Evolutionary conservation across 805 yeast species (phyloP).

Genomic region (Crinitomyces ghanaensis): DNA sequence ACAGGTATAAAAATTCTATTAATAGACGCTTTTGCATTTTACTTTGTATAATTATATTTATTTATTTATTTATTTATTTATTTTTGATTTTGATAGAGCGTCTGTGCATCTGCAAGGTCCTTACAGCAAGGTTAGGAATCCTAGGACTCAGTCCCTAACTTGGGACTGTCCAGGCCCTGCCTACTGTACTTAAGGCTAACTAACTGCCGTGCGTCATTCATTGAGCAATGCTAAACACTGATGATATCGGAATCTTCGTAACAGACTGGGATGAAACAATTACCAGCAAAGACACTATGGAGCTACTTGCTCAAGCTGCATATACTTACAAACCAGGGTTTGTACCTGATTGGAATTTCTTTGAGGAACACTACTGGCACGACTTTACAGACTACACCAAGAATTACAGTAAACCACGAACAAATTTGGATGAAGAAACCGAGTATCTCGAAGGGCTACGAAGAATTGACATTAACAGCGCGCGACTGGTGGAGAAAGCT

Average conservation of each 20-base stretch:
- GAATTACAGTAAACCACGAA: slow-evolving; percentile 23
- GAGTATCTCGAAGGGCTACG: slow-evolving; percentile 36
- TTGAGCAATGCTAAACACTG: slow-evolving; percentile 1
- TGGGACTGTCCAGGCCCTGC: too few relatives aligned
- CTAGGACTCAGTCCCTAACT: too few relatives aligned
- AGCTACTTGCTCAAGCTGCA: slow-evolving; percentile 38
- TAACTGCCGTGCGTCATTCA: too few relatives aligned
- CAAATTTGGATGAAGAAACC: slow-evolving; percentile 32
- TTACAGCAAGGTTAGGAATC: too few relatives aligned
- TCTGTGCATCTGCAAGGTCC: too few relatives aligned
- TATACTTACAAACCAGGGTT: slow-evolving; percentile 30
- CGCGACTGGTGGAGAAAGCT: slow-evolving; percentile 30
- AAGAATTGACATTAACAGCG: slow-evolving; percentile 38
- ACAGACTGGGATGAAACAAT: slow-evolving; percentile 63
- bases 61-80: too few relatives aligned
- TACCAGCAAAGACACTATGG: slow-evolving; percentile 44
- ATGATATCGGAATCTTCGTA: slow-evolving; percentile 24
- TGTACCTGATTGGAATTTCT: slow-evolving; percentile 32
- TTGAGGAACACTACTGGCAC: slow-evolving; percentile 32
- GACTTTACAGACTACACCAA: slow-evolving; percentile 27
- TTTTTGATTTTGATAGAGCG: too few relatives aligned
- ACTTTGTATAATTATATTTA: too few relatives aligned
- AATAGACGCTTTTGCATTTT: too few relatives aligned
- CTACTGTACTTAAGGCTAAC: too few relatives aligned
- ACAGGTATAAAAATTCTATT: too few relatives aligned